Evolutionary conservation across 257 asterid genomes (phyloP), one percentile per base, ranked within the genome.

Genomic region (Ajuga chamaepitys): DNA sequence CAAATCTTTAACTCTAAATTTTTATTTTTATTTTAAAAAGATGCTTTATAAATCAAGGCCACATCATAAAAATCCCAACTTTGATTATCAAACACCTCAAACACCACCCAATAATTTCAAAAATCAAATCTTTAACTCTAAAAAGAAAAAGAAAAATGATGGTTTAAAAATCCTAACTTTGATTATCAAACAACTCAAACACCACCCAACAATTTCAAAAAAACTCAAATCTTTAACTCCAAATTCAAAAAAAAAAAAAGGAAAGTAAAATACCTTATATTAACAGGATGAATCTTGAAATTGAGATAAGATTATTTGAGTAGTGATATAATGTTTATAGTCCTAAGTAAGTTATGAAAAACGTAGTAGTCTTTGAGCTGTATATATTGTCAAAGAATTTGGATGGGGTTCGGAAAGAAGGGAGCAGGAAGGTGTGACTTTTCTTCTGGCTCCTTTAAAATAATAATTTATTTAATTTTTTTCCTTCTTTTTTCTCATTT

Each of bases 351-450:
- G 70, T 48, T 51, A 73, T 26, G 70, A 68, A 71, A 67, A 79
- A 25, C 25, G 47, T 70, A 54, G 47, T 70, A 54, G 76, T 71
- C 64, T 62, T 52, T 62, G 74, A 63, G 83, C 38, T 7, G 75
- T 34, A 66, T 67, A 13, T 25, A 62, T 48, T 32, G 76, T 41
- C 62, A 24, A 53, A 35, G 21, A 57, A 9, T 2, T 64, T 13
- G 40, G 22, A 21, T 3, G 50, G 54, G 77, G 0, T 17, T 41
- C n/a, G 35, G 32, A 72, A 74, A 75, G 86, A 82, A 81, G 67
- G 75, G 48, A 59, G 82, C 35, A 75, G 87, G 98, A 91, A 86
- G 70, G 89, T 83, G 95, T 66, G 94, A 85, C 83, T 84, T 82
- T 84, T 82, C 90, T 84, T 88, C 84, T 70, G 50, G 55, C 70